Evolutionary conservation across 495 filamentous ascomycete species (phyloP), one percentile per base, ranked within the genome.

Genomic region (Aspergillus nidulans): DNA sequence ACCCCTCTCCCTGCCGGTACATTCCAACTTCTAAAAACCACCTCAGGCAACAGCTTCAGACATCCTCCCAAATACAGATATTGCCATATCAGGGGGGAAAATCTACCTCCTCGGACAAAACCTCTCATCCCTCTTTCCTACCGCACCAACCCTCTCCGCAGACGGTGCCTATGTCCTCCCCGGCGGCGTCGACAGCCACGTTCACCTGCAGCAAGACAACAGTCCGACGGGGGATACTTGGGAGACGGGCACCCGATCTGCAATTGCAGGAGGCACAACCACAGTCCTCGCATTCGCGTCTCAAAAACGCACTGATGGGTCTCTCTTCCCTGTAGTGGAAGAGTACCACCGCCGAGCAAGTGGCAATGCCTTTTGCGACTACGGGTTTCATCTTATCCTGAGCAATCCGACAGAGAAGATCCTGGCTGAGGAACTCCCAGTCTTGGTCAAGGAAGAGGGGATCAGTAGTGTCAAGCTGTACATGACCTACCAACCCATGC

Each of bases 401-500:
- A 71, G 76, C 2, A 82, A 84, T 47, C 78, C 80, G 0, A 77
- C 69, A 12, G 43, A 51, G 9, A 56, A 57, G 9, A 72, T 77
- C 1, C 69, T 83, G 0, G 63, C 63, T 4, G 64, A 79, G 21
- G 76, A 81, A 42, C 71, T 83, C 34, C 65, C 72, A 0, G 63
- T 70, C n/a, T 63, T 81, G 1, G 61, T 65, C 10, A 56, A 65
- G 5, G 65, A 66, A 3, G 65, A 72, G 21, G 70, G 83, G 21
- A 77, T 86, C 50, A 80, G 73, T 13, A 78, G 72, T 10, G 69
- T 84, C 26, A 85, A 86, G 63, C 72, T 85, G 23, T 86, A 84
- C 61, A 85, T 86, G 83, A 86, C 82, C 1, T 86, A 86, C 67
- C 71, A 77, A 50, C 70, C 77, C 1, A 67, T 83, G 19, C 73